Evolutionary conservation across 208 protist genomes (phyloP).

Genomic region (Wallacemonas sp.): DNA sequence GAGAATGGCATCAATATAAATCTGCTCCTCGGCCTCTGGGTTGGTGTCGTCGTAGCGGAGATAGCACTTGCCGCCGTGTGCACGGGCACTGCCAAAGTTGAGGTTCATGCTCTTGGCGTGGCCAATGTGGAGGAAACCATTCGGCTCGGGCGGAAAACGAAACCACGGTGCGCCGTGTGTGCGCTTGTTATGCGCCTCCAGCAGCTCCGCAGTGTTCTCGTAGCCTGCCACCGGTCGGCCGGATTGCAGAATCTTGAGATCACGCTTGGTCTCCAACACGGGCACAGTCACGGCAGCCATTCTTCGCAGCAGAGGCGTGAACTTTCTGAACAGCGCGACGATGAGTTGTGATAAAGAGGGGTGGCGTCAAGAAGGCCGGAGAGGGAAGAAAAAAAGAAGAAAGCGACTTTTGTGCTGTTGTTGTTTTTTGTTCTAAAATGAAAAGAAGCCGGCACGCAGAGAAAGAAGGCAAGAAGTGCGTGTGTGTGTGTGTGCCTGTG

Average conservation of each 20-base stretch:
- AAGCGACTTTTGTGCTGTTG: no score
- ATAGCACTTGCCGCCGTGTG: slow-evolving; percentile 94
- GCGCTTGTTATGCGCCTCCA: slow-evolving; percentile 51
- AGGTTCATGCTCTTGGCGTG: slow-evolving; percentile 99
- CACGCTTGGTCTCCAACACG: slow-evolving; percentile 64
- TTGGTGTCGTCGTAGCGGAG: slow-evolving; percentile 99
- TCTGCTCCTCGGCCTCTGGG: slow-evolving; percentile 96
- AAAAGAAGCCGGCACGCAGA: slow-evolving; percentile 1
- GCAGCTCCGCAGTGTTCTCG: slow-evolving; percentile 70
- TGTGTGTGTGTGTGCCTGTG: not conserved
- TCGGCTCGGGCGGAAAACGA: slow-evolving; percentile 97
- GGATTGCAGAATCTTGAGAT: slow-evolving; percentile 74
- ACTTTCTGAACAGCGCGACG: slow-evolving; percentile 49
- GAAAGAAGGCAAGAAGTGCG: not conserved
- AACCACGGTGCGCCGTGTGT: slow-evolving; percentile 87
- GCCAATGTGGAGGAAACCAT: slow-evolving; percentile 99
- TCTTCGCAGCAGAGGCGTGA: slow-evolving; percentile 30
- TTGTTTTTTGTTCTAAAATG: no score
- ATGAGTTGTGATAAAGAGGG: slow-evolving; percentile 20
- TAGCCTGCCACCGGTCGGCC: slow-evolving; percentile 82
- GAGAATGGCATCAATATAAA: slow-evolving; percentile 97
- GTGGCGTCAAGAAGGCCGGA: not conserved
- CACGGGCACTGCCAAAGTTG: slow-evolving; percentile 97
- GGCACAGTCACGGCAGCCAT: slow-evolving; percentile 32
- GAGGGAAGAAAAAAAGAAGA: slow-evolving; percentile 15